Evolutionary conservation across 768 basidiomycete species (phyloP).

Genomic region (Trametes meyenii): DNA sequence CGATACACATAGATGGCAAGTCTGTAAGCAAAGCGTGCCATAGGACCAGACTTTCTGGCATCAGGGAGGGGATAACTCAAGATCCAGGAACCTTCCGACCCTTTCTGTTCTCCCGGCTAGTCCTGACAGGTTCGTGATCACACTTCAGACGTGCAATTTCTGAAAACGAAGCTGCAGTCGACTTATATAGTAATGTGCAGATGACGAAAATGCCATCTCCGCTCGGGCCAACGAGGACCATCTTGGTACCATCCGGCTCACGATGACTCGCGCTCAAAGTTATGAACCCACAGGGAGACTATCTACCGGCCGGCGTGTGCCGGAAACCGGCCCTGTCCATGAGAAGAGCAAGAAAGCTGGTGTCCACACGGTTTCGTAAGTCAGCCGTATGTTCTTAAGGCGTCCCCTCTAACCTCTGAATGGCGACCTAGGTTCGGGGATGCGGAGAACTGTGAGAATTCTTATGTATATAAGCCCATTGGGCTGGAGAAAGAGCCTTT

Average conservation of each 20-base stretch:
- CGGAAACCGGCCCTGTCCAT: conserved; percentile 1
- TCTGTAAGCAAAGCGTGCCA: neutral
- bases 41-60: no score
- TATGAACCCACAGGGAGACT: neutral
- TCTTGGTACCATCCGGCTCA: conserved; percentile 16
- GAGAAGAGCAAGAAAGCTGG: conserved; percentile 26
- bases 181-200: neutral
- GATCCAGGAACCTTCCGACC: no score
- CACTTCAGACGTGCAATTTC: neutral
- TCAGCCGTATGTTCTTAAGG: neutral
- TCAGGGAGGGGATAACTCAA: no score
- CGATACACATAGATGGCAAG: neutral
- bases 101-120: neutral
- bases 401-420: neutral
- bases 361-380: conserved; percentile 17
- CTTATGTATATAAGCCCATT: neutral
- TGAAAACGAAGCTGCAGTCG: no score
- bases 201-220: conserved; percentile 1
- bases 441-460: neutral
- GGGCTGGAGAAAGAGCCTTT: conserved; percentile 2
- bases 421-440: neutral
- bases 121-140: neutral
- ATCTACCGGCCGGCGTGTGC: no score
- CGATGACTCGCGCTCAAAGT: conserved; percentile 1
- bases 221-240: neutral